Evolutionary conservation across 176 grass and related monocot species (phyloP).

Genomic region (Puya raimondii): DNA sequence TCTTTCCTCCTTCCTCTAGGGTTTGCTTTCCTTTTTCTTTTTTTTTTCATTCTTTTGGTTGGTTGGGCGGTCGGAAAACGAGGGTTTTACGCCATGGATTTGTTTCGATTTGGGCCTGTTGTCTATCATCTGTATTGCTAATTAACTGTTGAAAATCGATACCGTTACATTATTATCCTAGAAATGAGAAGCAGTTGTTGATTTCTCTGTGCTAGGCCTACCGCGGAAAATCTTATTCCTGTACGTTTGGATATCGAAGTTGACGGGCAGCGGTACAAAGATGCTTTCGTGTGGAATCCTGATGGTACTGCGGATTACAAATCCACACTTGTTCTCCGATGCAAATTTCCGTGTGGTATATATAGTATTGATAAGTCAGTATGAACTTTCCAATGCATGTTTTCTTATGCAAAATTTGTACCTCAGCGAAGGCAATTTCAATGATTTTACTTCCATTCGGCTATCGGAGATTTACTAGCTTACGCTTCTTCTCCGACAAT

Average conservation of each 20-base stretch:
- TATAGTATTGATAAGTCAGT: no score
- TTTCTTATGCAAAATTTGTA: no score
- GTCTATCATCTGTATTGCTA: not conserved
- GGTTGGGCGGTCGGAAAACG: not conserved
- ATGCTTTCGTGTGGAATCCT: conserved; percentile 93
- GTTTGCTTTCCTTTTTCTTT: not conserved
- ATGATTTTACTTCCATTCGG: no score
- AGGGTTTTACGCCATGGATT: not conserved
- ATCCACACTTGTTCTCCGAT: not conserved
- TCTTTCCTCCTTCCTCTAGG: not conserved
- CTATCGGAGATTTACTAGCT: no score
- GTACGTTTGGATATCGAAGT: conserved; percentile 77
- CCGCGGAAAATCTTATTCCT: conserved; percentile 74
- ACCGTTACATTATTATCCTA: not conserved
- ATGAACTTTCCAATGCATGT: no score
- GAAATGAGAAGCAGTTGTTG: no score
- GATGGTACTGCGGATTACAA: no score
- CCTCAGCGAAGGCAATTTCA: no score
- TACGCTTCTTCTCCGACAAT: no score
- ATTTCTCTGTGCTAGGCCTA: conserved; percentile 42
- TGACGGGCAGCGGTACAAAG: conserved; percentile 73
- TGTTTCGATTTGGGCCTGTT: no score
- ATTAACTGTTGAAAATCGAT: not conserved
- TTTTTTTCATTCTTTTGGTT: not conserved
- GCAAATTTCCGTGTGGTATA: no score